Base-by-base conservation (phyloP, 768 basidiomycete species). In the Hypholoma fasciculare region DNA sequence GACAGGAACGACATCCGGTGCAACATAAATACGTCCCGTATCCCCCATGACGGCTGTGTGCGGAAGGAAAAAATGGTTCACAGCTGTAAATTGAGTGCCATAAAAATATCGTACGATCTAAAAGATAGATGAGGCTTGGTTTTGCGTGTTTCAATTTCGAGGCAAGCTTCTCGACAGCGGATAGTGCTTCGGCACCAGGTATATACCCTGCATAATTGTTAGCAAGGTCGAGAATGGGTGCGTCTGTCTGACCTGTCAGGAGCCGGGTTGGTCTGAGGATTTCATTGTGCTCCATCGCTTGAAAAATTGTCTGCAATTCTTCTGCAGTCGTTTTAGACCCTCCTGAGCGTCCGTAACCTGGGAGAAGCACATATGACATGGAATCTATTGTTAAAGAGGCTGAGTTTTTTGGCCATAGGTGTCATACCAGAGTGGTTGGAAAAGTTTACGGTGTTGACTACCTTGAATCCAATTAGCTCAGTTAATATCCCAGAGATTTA, bases 1-100 rank as follows among this genome's bases (percentile, higher is more conserved):
- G 39, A 93, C 81, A 1, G 94, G 93, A 58, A 98, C 78, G 8
- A 95, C 93, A 60, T 92, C 87, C 19, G 88, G 78, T 4, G 94
- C 84, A 19, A 98, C 95, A 65, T 99, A 99, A 13, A 99, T 76
- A 39, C 78, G 81, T 4, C 94, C 95, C 12, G 93, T 80, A 71
- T 99, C 97, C 5, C 97, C 97, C 74, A 98, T 85, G 2, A 99
- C 97, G 38, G 97, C 95, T 97, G 65, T 30, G 39, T n/a, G 37
- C 37, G 17, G 40, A 42, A 9, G 11, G 54, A 27, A 44, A 36
- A n/a, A 40, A 46, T 17, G 20, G 37, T 59, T 30, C 52, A 40
- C 23, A 23, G 23, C 23, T 23, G 4, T 4, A 26, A 53, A 17
- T 13, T 23, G n/a, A 42, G 47, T 34, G 9, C 4, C 11, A 19